A percentile compares a stretch with the other conserved stretches of the same genome.
Evolutionary conservation across 1,284 basidiomycete species (phyloP).

Genomic region (Peniophora sp.): DNA sequence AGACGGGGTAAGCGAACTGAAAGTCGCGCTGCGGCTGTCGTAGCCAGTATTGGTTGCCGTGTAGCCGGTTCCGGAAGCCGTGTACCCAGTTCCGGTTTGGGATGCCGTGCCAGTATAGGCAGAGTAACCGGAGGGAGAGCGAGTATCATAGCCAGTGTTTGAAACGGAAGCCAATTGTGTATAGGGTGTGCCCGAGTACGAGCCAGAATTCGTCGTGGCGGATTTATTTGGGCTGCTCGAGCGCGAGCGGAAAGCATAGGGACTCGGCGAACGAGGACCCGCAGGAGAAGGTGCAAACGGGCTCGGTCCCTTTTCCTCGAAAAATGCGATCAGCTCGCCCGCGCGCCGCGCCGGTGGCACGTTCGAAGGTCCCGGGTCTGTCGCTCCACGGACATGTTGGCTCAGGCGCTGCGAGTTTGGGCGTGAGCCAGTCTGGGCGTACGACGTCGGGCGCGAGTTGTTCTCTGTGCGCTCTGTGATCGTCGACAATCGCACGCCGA

Average conservation of each 20-base stretch:
- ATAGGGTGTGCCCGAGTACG: too few species aligned
- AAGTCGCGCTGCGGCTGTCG: too few species aligned
- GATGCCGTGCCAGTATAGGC: too few species aligned
- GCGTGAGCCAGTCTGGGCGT: slow-evolving; percentile 8
- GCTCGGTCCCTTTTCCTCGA: slow-evolving; percentile 46
- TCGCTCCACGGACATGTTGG: slow-evolving; percentile 16
- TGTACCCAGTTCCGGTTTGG: too few species aligned
- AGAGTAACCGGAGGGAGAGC: too few species aligned
- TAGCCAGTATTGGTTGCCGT: too few species aligned
- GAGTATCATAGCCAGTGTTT: too few species aligned
- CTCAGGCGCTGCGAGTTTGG: slow-evolving; percentile 15
- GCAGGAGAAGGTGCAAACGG: slow-evolving; percentile 43
- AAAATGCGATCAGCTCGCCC: slow-evolving; percentile 66
- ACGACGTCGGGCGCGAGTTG: slow-evolving; percentile 22
- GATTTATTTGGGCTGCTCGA: too few species aligned
- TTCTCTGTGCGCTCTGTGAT: slow-evolving; percentile 34
- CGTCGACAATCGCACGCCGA: slow-evolving; percentile 16
- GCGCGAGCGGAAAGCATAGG: slow-evolving; percentile 29
- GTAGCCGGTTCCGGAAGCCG: too few species aligned
- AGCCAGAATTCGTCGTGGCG: too few species aligned
- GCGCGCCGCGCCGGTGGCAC: slow-evolving; percentile 46
- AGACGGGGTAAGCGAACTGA: too few species aligned
- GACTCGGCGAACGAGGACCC: slow-evolving; percentile 41
- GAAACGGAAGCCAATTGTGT: too few species aligned
- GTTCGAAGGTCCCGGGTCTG: slow-evolving; percentile 18